Percentiles rank a stretch among this genome's conserved stretches.
Evolutionary conservation across 257 asterid genomes (phyloP).

Genomic region (Cordia subcordata): DNA sequence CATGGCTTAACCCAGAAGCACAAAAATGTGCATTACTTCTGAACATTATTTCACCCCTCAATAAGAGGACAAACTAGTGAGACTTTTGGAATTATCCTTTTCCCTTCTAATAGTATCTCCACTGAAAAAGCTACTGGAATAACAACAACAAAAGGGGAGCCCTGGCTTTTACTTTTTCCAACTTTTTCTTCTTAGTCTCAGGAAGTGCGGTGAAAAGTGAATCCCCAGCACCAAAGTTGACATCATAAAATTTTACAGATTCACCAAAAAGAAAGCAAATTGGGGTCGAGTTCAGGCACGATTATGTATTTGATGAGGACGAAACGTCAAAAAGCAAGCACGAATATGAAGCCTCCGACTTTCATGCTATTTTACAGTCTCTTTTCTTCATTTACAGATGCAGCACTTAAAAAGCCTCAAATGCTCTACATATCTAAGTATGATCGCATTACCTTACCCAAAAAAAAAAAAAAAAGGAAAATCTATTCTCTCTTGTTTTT

Average conservation of each 20-base stretch:
- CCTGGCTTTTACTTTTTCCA: conserved; percentile 26
- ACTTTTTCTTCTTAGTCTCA: conserved; percentile 28
- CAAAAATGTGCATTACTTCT: background rate
- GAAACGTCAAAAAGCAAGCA: conserved; percentile 28
- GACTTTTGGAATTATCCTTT: conserved; percentile 13
- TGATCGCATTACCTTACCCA: background rate
- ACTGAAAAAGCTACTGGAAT: conserved; percentile 7
- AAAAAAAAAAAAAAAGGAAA: too few species aligned
- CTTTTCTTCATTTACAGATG: conserved; percentile 20
- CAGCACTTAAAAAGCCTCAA: conserved; percentile 31
- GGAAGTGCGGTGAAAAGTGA: conserved; percentile 44
- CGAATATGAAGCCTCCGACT: conserved; percentile 44
- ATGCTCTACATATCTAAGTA: conserved; percentile 8
- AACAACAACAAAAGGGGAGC: conserved; percentile 10
- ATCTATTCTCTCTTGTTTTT: too few species aligned
- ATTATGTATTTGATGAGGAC: conserved; percentile 26
- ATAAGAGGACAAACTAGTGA: background rate
- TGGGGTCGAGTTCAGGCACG: background rate
- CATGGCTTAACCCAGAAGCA: too few species aligned
- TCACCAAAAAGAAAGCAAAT: background rate
- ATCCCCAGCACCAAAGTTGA: conserved; percentile 37
- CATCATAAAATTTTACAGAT: conserved; percentile 26
- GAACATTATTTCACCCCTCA: background rate
- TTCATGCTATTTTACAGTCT: conserved; percentile 29
- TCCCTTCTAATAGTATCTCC: conserved; percentile 1